Evolutionary conservation across 2,329 filamentous ascomycete species (phyloP).

Genomic region (Arthrobotrys entomopaga): DNA sequence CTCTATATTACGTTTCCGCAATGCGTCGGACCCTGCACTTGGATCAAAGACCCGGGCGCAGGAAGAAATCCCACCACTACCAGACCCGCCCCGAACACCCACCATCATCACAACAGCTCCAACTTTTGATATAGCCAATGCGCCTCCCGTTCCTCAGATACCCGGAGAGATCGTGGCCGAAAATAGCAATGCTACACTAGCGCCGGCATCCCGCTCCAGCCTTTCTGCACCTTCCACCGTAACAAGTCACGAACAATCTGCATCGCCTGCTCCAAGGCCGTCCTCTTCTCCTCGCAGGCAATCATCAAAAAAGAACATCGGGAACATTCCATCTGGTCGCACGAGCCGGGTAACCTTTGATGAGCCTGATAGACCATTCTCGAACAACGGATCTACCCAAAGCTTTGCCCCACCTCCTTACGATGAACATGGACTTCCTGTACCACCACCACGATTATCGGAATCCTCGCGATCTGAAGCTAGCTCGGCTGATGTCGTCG

Average conservation of each 20-base stretch:
- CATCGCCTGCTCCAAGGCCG: constrained; percentile 58
- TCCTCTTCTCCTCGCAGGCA: constrained; percentile 56
- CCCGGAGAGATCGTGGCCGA: constrained; percentile 58
- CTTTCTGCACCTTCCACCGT: constrained; percentile 54
- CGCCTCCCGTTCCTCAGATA: constrained; percentile 39
- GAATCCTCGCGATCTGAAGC: constrained; percentile 92
- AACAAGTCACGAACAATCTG: constrained; percentile 49
- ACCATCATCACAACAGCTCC: constrained; percentile 92
- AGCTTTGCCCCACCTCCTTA: constrained; percentile 68
- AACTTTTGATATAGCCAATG: constrained; percentile 69
- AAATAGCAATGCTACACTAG: constrained; percentile 63
- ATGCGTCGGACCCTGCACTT: constrained; percentile 59
- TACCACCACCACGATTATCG: constrained; percentile 74
- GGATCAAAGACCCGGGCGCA: constrained; percentile 56
- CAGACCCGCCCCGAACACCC: constrained; percentile 62
- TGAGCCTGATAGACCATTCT: constrained; percentile 68
- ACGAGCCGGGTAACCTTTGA: constrained; percentile 69
- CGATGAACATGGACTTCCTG: constrained; percentile 72
- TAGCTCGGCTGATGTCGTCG: constrained; percentile 75
- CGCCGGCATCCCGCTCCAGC: constrained; percentile 55
- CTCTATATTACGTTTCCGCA: constrained; percentile 57
- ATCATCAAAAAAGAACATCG: constrained; percentile 67
- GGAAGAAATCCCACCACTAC: constrained; percentile 54
- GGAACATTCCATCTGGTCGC: constrained; percentile 68
- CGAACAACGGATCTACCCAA: constrained; percentile 63